Evolutionary conservation across 169 alveolate genomes (phyloP).

Genomic region (Plasmodium fragile): DNA sequence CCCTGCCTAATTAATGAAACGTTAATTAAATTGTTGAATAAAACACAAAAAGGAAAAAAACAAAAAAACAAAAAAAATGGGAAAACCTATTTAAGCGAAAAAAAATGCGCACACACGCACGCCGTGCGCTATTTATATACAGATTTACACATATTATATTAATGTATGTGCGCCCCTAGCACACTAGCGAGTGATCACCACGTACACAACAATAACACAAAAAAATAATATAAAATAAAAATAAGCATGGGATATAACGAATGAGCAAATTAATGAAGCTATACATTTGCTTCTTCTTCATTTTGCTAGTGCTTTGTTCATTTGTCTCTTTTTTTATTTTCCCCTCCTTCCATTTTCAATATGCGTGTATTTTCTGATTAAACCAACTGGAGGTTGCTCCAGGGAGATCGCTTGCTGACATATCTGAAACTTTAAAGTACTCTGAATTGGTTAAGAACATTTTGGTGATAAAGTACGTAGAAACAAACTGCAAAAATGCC

Average conservation of each 20-base stretch:
- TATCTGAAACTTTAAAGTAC: slow-evolving; percentile 73
- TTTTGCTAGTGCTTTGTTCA: neutral
- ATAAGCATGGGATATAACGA: neutral
- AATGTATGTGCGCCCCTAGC: neutral
- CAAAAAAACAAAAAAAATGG: neutral
- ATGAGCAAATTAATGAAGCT: neutral
- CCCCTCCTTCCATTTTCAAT: slow-evolving; percentile 10
- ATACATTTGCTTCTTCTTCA: neutral
- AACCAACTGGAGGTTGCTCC: slow-evolving; percentile 75
- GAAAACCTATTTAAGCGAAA: neutral
- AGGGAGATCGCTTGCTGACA: slow-evolving; percentile 76
- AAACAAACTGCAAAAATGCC: slow-evolving; percentile 48
- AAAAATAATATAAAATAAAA: neutral
- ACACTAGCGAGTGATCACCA: neutral
- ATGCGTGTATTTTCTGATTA: slow-evolving; percentile 54
- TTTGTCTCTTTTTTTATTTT: neutral
- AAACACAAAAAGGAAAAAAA: neutral
- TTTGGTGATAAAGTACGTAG: slow-evolving; percentile 68
- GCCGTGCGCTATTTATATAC: neutral
- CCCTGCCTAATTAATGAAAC: neutral
- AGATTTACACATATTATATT: neutral
- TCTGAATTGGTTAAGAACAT: slow-evolving; percentile 73
- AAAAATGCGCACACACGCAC: neutral
- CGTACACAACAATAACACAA: neutral
- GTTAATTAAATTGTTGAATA: slow-evolving; percentile 3